Conservation (phyloP, 495 filamentous ascomycete genomes). For the Ramalina intermedia region DNA sequence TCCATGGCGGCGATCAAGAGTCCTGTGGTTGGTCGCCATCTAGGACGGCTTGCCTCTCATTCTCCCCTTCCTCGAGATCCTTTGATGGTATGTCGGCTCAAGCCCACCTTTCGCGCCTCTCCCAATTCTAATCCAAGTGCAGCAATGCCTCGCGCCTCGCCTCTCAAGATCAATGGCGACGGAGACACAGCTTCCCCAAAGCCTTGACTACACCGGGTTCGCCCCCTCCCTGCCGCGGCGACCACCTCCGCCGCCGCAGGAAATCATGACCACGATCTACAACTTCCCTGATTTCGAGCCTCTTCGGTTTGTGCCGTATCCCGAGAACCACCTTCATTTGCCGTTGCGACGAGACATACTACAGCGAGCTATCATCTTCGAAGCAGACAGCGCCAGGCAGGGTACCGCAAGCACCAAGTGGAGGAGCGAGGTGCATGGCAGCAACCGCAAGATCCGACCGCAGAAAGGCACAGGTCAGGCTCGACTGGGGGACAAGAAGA, state of each 20-base stretch:
- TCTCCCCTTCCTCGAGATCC: conserved; percentile 17
- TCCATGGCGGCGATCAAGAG: not conserved
- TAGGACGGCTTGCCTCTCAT: too few species aligned
- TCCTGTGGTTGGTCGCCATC: too few species aligned
- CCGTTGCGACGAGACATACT: conserved; percentile 85
- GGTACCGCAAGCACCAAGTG: conserved; percentile 80
- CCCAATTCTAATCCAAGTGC: conserved; percentile 4
- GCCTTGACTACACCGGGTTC: conserved; percentile 14
- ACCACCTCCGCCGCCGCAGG: conserved; percentile 29
- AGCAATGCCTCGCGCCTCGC: conserved; percentile 37
- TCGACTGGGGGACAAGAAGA: conserved; percentile 65
- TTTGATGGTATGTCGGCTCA: conserved; percentile 25
- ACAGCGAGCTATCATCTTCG: conserved; percentile 82
- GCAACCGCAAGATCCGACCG: conserved; percentile 54
- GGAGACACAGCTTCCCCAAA: conserved; percentile 34
- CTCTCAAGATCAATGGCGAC: conserved; percentile 63
- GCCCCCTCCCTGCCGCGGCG: conserved; percentile 15
- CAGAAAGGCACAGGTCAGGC: conserved; percentile 81
- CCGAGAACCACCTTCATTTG: conserved; percentile 63
- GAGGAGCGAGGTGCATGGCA: conserved; percentile 71
- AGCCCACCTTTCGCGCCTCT: not conserved
- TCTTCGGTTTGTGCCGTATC: conserved; percentile 60
- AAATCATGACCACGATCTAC: conserved; percentile 72
- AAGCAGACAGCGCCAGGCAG: conserved; percentile 76
- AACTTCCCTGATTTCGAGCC: conserved; percentile 84